Conservation (phyloP, 805 yeast genomes). For the Maudiozyma turicensis region DNA sequence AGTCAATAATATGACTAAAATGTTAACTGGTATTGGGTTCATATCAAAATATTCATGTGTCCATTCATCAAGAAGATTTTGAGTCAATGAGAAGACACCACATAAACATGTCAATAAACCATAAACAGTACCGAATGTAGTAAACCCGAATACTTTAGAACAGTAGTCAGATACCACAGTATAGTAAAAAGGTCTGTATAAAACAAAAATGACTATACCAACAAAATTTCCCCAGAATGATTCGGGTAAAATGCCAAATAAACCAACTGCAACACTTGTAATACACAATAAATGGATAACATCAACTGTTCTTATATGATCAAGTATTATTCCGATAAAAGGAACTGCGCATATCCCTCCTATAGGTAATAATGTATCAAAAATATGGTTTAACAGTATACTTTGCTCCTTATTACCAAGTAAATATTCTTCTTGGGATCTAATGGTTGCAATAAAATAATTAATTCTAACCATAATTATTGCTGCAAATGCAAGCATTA, state of each 20-base stretch:
- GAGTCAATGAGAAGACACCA: conserved; percentile 70
- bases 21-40: conserved; percentile 77
- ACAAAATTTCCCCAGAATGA: conserved; percentile 40
- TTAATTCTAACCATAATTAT: conserved; percentile 87
- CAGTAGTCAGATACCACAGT: conserved; percentile 87
- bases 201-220: conserved; percentile 65
- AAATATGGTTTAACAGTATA: conserved; percentile 52
- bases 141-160: conserved; percentile 89
- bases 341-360: conserved; percentile 88
- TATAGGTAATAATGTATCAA: conserved; percentile 77
- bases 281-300: conserved; percentile 43
- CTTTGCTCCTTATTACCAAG: conserved; percentile 46
- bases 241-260: conserved; percentile 52
- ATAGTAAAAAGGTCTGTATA: conserved; percentile 85
- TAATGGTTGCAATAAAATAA: conserved; percentile 84
- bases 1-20: conserved; percentile 44
- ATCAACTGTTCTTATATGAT: conserved; percentile 55
- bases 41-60: conserved; percentile 60
- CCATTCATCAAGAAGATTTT: conserved; percentile 54
- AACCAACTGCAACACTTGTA: conserved; percentile 56
- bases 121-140: conserved; percentile 84
- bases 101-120: conserved; percentile 77
- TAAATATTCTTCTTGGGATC: conserved; percentile 70
- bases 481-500: conserved; percentile 72
- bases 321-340: conserved; percentile 70